Percentiles rank a stretch among this genome's conserved stretches.
These are phyloP conservation scores for Radiomyces spectabilis DNA, from an alignment of 192 early-diverging fungal genomes.

Conservation along the genomic window DNA sequence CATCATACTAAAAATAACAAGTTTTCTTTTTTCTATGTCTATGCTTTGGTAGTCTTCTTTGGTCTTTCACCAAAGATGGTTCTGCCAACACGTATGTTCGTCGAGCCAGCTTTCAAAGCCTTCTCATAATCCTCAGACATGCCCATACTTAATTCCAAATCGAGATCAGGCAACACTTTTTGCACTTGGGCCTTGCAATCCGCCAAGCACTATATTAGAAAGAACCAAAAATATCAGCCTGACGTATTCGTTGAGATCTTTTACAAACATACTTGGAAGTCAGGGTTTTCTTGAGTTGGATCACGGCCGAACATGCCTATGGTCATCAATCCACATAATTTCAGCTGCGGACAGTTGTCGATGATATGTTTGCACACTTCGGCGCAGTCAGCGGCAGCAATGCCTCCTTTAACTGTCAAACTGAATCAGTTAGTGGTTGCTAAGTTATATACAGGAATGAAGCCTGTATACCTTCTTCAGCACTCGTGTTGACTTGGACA, in stretches of 20 bases:
- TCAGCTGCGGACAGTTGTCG: constrained; percentile 56
- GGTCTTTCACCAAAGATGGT: constrained; percentile 81
- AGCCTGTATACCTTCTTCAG: constrained; percentile 60
- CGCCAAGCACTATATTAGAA: constrained; percentile 23
- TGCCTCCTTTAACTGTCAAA: constrained; percentile 71
- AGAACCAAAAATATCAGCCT: neutral
- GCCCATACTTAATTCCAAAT: constrained; percentile 89
- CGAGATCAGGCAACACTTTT: constrained; percentile 17
- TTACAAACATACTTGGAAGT: constrained; percentile 53
- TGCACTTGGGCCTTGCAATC: constrained; percentile 33
- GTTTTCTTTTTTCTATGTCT: neutral
- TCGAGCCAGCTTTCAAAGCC: constrained; percentile 79
- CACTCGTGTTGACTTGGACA: constrained; percentile 93
- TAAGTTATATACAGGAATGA: neutral
- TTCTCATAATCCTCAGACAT: constrained; percentile 94
- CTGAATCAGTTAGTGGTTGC: no score
- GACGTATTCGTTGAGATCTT: neutral
- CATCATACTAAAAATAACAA: neutral
- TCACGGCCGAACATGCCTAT: constrained; percentile 74
- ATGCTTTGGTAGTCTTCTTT: neutral
- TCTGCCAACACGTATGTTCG: constrained; percentile 90
- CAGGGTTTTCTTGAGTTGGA: constrained; percentile 51
- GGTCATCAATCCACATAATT: constrained; percentile 88
- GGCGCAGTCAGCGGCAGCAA: constrained; percentile 41
- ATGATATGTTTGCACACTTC: constrained; percentile 58